Evolutionary conservation across 1,284 basidiomycete species (phyloP).

Genomic region (Heterobasidion irregulare): DNA sequence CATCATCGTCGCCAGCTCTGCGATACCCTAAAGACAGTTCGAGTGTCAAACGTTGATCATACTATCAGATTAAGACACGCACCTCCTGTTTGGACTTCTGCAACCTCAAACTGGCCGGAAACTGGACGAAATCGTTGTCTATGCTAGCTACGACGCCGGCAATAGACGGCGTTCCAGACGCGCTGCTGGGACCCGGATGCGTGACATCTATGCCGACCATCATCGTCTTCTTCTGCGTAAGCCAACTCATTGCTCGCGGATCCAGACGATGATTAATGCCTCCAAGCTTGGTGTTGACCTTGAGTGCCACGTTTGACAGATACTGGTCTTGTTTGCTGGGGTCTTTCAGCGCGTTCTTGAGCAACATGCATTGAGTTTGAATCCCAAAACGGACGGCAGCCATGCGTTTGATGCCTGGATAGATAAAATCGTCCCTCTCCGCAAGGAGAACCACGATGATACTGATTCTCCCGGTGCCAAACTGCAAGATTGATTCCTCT

Average conservation of each 20-base stretch:
- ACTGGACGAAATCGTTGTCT: slow-evolving; percentile 60
- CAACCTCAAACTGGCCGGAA: slow-evolving; percentile 57
- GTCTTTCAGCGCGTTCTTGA: slow-evolving; percentile 48
- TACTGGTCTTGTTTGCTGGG: slow-evolving; percentile 59
- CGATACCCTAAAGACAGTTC: slow-evolving; percentile 45
- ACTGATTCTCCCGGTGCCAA: slow-evolving; percentile 24
- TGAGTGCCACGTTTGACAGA: slow-evolving; percentile 60
- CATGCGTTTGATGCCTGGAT: slow-evolving; percentile 69
- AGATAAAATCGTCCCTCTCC: slow-evolving; percentile 57
- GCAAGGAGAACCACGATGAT: slow-evolving; percentile 62
- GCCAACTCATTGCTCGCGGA: slow-evolving; percentile 46
- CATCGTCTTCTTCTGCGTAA: slow-evolving; percentile 62
- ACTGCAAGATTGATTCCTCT: slow-evolving; percentile 25
- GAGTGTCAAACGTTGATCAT: not conserved
- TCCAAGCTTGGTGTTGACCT: slow-evolving; percentile 71
- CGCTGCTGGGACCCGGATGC: slow-evolving; percentile 52
- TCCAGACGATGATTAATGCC: slow-evolving; percentile 69
- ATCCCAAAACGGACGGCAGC: slow-evolving; percentile 61
- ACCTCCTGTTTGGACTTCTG: slow-evolving; percentile 64
- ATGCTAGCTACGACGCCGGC: slow-evolving; percentile 70
- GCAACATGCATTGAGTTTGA: slow-evolving; percentile 59
- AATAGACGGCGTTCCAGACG: slow-evolving; percentile 62
- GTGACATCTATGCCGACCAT: slow-evolving; percentile 77
- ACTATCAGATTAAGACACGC: slow-evolving; percentile 8
- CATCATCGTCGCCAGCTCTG: slow-evolving; percentile 57